Percentiles rank a stretch among this genome's conserved stretches.
These are phyloP conservation scores for Malus fusca DNA, from an alignment of 306 rosid species.

Conservation along the genomic window DNA sequence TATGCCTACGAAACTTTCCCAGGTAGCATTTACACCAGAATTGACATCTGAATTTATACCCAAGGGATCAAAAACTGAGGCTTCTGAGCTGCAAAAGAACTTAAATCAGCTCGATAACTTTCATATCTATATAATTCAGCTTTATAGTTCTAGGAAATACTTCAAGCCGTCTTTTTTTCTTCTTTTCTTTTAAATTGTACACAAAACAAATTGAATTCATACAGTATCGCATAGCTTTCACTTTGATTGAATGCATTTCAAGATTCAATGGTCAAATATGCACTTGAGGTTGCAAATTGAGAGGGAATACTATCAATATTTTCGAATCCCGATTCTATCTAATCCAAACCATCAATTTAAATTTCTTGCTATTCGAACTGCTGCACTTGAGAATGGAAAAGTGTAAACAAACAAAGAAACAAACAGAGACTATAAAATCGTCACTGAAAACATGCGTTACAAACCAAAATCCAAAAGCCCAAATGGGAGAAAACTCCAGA, in stretches of 20 bases:
- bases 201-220: not conserved
- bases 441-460: not conserved
- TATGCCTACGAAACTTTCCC: constrained; percentile 41
- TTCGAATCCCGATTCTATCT: not conserved
- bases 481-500: not conserved
- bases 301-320: not conserved
- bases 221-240: not conserved
- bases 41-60: constrained; percentile 53
- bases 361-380: not conserved
- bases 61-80: constrained; percentile 69
- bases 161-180: not conserved
- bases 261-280: constrained; percentile 3
- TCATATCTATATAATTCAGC: not conserved
- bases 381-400: not conserved
- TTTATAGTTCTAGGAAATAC: not conserved
- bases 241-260: not conserved
- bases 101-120: constrained; percentile 5
- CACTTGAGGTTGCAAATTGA: not conserved
- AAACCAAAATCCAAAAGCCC: constrained; percentile 1
- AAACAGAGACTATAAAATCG: not conserved
- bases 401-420: not conserved
- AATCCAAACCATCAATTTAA: not conserved
- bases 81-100: constrained; percentile 44
- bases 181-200: not conserved
- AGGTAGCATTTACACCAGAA: constrained; percentile 42